Evolutionary conservation across 108 stramenopile genomes (phyloP).

Genomic region (Nitzschia sp.): DNA sequence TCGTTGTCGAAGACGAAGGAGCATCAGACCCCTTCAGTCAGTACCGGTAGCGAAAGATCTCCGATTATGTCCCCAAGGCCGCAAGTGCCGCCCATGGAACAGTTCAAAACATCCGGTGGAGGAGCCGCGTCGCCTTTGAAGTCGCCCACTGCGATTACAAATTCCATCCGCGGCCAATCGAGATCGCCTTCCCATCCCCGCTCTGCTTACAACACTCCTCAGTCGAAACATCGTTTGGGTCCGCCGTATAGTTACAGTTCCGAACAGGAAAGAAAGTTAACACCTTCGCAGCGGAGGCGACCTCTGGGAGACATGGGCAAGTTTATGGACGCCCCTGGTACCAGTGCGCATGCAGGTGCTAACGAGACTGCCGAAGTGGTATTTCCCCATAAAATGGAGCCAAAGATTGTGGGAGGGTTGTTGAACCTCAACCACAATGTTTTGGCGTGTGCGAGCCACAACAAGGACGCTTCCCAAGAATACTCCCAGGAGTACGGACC

Average conservation of each 20-base stretch:
- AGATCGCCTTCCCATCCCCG: neutral
- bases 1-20: too few relatives aligned
- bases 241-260: neutral
- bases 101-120: neutral
- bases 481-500: slow-evolving; percentile 1
- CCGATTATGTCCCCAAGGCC: slow-evolving; percentile 7
- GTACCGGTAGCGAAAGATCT: neutral
- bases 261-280: neutral
- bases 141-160: slow-evolving; percentile 5
- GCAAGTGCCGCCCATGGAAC: neutral
- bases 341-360: too few relatives aligned
- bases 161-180: neutral
- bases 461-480: neutral
- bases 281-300: neutral
- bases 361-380: neutral
- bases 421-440: slow-evolving; percentile 1
- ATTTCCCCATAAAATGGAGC: neutral
- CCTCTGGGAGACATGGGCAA: neutral
- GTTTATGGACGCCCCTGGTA: neutral
- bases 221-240: neutral
- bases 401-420: neutral
- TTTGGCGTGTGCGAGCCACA: neutral
- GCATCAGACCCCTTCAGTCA: too few relatives aligned
- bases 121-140: neutral
- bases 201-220: too few relatives aligned